phyloP scores from a whole-genome alignment of 345 rosid species.

The Populus nigra region DNA sequence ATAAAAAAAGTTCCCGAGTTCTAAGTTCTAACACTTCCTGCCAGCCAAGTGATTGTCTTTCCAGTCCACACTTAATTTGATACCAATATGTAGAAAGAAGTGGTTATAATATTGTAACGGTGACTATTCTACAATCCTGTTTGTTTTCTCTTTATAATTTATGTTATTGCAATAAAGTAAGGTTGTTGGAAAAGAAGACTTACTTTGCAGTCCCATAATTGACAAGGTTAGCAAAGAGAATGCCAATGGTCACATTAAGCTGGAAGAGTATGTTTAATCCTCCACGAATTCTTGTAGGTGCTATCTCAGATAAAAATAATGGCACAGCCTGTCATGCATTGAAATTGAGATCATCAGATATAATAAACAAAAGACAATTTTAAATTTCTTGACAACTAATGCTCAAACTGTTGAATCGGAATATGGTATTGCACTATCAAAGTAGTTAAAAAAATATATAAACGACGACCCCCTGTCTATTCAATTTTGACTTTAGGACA shows the following conservation, averaged over 20 bases:
- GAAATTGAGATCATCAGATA: not conserved
- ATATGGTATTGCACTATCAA: not conserved
- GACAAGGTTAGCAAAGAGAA: slow-evolving; percentile 85
- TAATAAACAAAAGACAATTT: not conserved
- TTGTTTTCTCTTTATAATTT: not conserved
- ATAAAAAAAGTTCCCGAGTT: not conserved
- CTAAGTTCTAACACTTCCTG: not conserved
- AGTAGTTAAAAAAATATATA: not conserved
- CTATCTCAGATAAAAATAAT: slow-evolving; percentile 88
- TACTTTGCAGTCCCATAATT: slow-evolving; percentile 92
- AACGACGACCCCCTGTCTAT: not conserved
- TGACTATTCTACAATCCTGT: not conserved
- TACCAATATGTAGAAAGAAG: not conserved
- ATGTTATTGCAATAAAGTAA: not conserved
- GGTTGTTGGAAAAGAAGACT: slow-evolving; percentile 13
- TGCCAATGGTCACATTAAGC: slow-evolving; percentile 90
- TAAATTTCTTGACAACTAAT: not conserved
- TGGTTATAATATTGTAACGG: not conserved
- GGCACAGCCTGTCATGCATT: slow-evolving; percentile 68
- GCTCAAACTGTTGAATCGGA: not conserved
- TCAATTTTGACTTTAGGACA: not conserved
- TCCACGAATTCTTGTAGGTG: slow-evolving; percentile 92
- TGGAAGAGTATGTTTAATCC: slow-evolving; percentile 90
- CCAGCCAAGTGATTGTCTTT: not conserved
- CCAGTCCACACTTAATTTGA: not conserved